These are phyloP conservation scores for Oryza meridionalis DNA, from an alignment of 176 grass and related monocot genomes.

Conservation along the genomic window DNA sequence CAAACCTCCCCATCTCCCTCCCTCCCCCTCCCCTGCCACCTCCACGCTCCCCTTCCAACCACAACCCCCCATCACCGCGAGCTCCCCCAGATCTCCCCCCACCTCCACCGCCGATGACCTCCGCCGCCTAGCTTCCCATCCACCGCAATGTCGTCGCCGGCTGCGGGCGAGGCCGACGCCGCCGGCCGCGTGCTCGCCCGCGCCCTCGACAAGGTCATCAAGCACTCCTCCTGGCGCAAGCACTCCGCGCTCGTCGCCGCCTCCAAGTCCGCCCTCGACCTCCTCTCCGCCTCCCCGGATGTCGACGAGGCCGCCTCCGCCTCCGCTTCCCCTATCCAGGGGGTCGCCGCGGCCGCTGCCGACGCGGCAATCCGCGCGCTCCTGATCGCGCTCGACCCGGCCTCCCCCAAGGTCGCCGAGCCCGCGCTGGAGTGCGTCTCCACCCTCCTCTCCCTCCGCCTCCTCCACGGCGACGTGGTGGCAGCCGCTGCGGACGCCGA, in stretches of 20 bases:
- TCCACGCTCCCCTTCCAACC: background rate
- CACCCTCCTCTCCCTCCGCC: slow-evolving; percentile 66
- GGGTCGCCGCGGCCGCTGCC: slow-evolving; percentile 47
- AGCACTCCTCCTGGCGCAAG: slow-evolving; percentile 88
- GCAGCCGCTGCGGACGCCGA: too few relatives aligned
- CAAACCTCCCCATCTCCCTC: background rate
- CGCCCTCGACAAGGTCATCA: slow-evolving; percentile 96
- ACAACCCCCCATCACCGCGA: background rate
- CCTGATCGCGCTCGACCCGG: slow-evolving; percentile 66
- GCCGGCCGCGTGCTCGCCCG: slow-evolving; percentile 65
- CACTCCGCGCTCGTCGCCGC: slow-evolving; percentile 85
- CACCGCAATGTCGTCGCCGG: slow-evolving; percentile 42
- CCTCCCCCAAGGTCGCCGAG: slow-evolving; percentile 77
- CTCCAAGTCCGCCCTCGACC: slow-evolving; percentile 80
- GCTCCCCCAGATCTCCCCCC: slow-evolving; percentile 18
- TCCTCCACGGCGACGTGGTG: slow-evolving; percentile 67
- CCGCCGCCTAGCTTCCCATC: background rate
- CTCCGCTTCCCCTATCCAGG: slow-evolving; percentile 28
- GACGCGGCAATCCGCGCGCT: slow-evolving; percentile 60
- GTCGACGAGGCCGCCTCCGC: background rate
- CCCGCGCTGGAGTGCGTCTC: slow-evolving; percentile 76
- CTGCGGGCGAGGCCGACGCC: slow-evolving; percentile 22
- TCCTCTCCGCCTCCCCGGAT: slow-evolving; percentile 51
- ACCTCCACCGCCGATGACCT: slow-evolving; percentile 28
- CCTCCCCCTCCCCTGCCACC: too few relatives aligned